phyloP scores from a whole-genome alignment of 805 yeast genomes.

The Allodekkera sacchari region DNA sequence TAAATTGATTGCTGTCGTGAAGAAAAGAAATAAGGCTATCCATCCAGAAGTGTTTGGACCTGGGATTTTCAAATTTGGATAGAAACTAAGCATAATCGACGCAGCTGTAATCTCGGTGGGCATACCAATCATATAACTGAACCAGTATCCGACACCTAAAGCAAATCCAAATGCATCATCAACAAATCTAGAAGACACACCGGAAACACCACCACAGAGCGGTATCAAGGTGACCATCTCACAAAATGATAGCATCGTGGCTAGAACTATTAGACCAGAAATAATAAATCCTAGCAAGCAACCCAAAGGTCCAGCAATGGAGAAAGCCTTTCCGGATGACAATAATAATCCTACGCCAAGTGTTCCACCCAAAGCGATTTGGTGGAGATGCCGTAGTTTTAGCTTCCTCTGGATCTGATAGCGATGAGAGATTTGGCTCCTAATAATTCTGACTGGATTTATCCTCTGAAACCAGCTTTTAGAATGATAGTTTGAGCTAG shows the following conservation, averaged over 20 bases:
- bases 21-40: slow-evolving; percentile 47
- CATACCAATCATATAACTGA: slow-evolving; percentile 61
- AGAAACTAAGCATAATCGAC: slow-evolving; percentile 66
- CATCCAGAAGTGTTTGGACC: slow-evolving; percentile 56
- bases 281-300: slow-evolving; percentile 57
- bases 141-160: slow-evolving; percentile 66
- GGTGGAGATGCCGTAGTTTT: slow-evolving; percentile 60
- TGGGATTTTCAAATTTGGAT: slow-evolving; percentile 44
- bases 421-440: slow-evolving; percentile 13
- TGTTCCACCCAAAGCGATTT: slow-evolving; percentile 74
- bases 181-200: slow-evolving; percentile 64
- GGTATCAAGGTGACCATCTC: slow-evolving; percentile 78
- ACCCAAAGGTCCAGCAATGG: slow-evolving; percentile 73
- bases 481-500: background rate
- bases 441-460: slow-evolving; percentile 6
- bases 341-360: slow-evolving; percentile 69
- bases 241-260: slow-evolving; percentile 67
- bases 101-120: slow-evolving; percentile 81
- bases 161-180: slow-evolving; percentile 75
- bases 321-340: slow-evolving; percentile 64
- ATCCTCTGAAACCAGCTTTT: slow-evolving; percentile 1
- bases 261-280: slow-evolving; percentile 56
- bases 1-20: slow-evolving; percentile 43
- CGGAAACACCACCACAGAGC: slow-evolving; percentile 71
- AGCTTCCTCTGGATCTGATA: slow-evolving; percentile 46